Conservation (phyloP, 805 yeast genomes). For the Candida easanensis region DNA sequence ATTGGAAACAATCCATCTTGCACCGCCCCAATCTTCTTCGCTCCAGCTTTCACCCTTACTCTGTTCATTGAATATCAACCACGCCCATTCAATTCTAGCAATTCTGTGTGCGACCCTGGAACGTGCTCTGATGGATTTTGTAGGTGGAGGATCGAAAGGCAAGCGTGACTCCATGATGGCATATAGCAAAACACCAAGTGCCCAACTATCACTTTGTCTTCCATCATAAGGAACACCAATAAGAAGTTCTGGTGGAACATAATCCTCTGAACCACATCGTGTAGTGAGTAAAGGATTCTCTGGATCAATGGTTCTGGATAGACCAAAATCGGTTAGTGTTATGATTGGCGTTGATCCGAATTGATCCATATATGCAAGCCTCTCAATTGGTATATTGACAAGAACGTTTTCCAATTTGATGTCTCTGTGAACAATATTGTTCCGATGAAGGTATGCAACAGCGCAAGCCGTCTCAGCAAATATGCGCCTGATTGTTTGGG, state of each 20-base stretch:
- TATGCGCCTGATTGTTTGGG: slow-evolving; percentile 54
- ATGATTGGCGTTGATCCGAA: slow-evolving; percentile 37
- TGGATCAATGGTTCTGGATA: slow-evolving; percentile 66
- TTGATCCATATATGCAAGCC: slow-evolving; percentile 22
- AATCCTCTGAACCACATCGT: slow-evolving; percentile 95
- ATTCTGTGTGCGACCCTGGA: slow-evolving; percentile 80
- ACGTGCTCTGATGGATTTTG: slow-evolving; percentile 40
- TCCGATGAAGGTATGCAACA: slow-evolving; percentile 64
- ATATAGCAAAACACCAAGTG: slow-evolving; percentile 87
- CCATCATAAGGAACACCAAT: slow-evolving; percentile 94
- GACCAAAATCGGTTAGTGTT: slow-evolving; percentile 84
- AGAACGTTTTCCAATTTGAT: slow-evolving; percentile 84
- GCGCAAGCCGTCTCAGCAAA: slow-evolving; percentile 72
- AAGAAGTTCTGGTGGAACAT: slow-evolving; percentile 89
- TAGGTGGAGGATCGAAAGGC: slow-evolving; percentile 88
- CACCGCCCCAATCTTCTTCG: slow-evolving; percentile 39
- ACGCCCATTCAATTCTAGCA: slow-evolving; percentile 89
- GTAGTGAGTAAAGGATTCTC: slow-evolving; percentile 68
- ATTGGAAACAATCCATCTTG: slow-evolving; percentile 48
- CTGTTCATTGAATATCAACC: slow-evolving; percentile 53
- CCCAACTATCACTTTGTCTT: slow-evolving; percentile 89
- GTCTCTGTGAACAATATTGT: slow-evolving; percentile 82
- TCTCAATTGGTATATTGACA: slow-evolving; percentile 39
- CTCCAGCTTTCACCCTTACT: slow-evolving; percentile 19
- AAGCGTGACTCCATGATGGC: slow-evolving; percentile 79